Evolutionary conservation across 1,284 basidiomycete genomes (phyloP), one percentile per base, ranked within the genome.

Genomic region (Omphalotus olearius): DNA sequence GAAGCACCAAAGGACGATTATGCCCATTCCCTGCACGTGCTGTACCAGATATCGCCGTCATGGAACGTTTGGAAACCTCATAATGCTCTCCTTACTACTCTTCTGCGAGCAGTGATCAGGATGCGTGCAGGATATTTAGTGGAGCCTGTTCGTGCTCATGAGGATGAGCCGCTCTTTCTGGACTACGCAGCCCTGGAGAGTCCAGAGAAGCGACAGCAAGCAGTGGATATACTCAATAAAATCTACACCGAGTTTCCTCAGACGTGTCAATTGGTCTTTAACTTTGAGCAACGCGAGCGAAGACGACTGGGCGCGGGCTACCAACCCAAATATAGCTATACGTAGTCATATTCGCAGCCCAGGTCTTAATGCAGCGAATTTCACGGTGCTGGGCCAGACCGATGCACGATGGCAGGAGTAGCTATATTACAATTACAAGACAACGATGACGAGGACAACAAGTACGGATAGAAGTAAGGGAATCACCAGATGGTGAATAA

Each of bases 31-130:
- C 66, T 91, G 36, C 73, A 82, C 55, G 63, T 84, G 17, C 69
- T 88, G 7, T 77, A 83, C 56, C 76, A 80, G 54, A 71, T 85
- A 51, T 76, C 82, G 3, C 84, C 83, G 3, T 66, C 75, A 16
- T 85, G 83, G 80, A 76, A 80, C 53, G 62, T 71, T 41, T 89
- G 85, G 87, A 71, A 71, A 45, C 79, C 83, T n/a, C 83, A 87
- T 60, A 62, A 58, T 18, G 69, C 69, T 33, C 73, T 79, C 6
- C 62, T 86, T 25, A 62, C 68, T 3, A 59, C 79, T 11, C 64
- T 89, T 39, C 62, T 72, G 26, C 60, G 66, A 3, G 76, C 73
- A 5, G 59, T 83, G 18, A 60, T 64, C 13, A 72, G 73, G 40
- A 70, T 89, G 33, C 67, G 70, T 55, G 63, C 69, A n/a, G 86